phyloP scores from a whole-genome alignment of 2,329 filamentous ascomycete species.

The Colletotrichum sp. region DNA sequence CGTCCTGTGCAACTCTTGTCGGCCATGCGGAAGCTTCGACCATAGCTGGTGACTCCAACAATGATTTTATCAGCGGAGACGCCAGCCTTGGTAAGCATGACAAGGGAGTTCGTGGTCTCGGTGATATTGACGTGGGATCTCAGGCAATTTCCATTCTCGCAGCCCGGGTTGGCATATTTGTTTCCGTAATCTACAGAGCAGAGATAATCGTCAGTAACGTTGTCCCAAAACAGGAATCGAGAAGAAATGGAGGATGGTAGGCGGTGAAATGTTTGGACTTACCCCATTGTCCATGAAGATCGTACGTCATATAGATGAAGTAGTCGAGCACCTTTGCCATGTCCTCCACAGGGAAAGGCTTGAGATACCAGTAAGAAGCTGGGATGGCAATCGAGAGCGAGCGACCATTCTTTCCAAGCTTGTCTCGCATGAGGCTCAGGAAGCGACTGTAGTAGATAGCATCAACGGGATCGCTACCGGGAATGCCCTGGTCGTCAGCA shows the following conservation, averaged over 20 bases:
- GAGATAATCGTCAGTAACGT: neutral
- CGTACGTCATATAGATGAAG: slow-evolving; percentile 42
- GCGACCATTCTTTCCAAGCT: neutral
- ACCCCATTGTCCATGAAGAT: slow-evolving; percentile 36
- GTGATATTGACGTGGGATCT: slow-evolving; percentile 39
- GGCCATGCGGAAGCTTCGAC: slow-evolving; percentile 32
- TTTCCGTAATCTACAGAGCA: neutral
- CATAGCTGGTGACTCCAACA: slow-evolving; percentile 32
- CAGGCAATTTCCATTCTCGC: slow-evolving; percentile 36
- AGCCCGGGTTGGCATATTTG: slow-evolving; percentile 21
- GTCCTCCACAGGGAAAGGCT: slow-evolving; percentile 31
- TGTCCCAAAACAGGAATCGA: neutral
- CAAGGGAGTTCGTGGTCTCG: slow-evolving; percentile 24
- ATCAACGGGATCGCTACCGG: slow-evolving; percentile 29
- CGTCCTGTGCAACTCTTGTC: slow-evolving; percentile 26
- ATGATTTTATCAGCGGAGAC: slow-evolving; percentile 22
- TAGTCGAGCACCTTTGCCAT: slow-evolving; percentile 31
- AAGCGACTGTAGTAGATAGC: slow-evolving; percentile 28
- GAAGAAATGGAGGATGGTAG: neutral
- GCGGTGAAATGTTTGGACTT: slow-evolving; percentile 29
- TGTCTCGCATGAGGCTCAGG: slow-evolving; percentile 13
- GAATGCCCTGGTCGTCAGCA: slow-evolving; percentile 1
- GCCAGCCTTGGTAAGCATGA: neutral
- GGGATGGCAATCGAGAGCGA: slow-evolving; percentile 26
- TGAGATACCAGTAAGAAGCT: slow-evolving; percentile 38